Evolutionary conservation across 805 yeast genomes (phyloP), one percentile per base, ranked within the genome.

Genomic region (Starmerella stigmatis): DNA sequence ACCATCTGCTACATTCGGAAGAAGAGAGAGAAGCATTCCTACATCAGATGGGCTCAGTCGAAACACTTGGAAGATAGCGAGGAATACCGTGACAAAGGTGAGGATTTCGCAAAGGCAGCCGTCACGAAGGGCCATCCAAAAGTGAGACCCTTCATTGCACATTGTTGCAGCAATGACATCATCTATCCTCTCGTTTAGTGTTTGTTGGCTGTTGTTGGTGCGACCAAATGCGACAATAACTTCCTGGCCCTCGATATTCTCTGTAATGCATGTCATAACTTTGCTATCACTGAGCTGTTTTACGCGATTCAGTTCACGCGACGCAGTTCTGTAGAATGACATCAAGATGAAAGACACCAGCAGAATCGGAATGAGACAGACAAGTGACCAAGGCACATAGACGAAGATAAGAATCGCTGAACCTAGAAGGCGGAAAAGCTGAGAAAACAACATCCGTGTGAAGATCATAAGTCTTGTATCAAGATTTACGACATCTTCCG

Each of bases 401-500:
- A 78, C 72, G 41, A 81, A 71, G 59, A 81, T 76, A 51, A 82
- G 67, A 51, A 81, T 69, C 43, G 81, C 57, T 25, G 79, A 74
- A 48, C 88, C 89, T 44, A 70, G 49, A 41, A 79, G 15, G 73
- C 62, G 26, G 72, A 48, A 12, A 76, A 74, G 52, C 66, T 74
- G 33, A 75, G 53, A 44, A 79, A 68, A 60, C 3, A 36, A 5
- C 6, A 40, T 22, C 3, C 54, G 49, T 3, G 41, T 43, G 32
- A 47, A 50, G 5, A 35, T 41, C 45, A 76, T 72, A 45, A 84
- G 65, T 61, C 80, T 86, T 58, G 81, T 83, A 58, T 85, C 94
- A 61, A 84, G 65, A 4, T 77, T 76, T 60, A 84, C 94, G 0
- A 92, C 80, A 61, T 85, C 95, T 54, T 84, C 82, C 3, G 94